Percentiles rank a stretch among this genome's conserved stretches.
Evolutionary conservation across 176 grass and related monocot species (phyloP).

Genomic region (Eremochloa ophiuroides): DNA sequence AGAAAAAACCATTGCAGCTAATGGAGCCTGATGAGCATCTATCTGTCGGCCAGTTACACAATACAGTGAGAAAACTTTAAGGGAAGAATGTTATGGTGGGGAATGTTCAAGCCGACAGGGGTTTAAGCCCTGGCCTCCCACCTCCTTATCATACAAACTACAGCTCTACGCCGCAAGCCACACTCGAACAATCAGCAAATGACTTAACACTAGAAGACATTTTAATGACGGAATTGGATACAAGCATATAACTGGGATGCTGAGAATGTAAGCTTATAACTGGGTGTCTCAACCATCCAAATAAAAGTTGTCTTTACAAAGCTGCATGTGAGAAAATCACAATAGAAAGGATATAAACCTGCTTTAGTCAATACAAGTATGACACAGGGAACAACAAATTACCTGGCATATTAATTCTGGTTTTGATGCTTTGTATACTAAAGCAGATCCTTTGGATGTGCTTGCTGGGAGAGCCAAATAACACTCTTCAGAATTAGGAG

Average conservation of each 20-base stretch:
- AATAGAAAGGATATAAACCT: not conserved
- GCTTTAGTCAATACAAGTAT: not conserved
- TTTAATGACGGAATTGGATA: not conserved
- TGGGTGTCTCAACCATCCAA: not conserved
- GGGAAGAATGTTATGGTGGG: no score
- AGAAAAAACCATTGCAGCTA: slow-evolving; percentile 81
- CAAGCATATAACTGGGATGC: not conserved
- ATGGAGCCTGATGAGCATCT: slow-evolving; percentile 79
- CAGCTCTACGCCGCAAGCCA: not conserved
- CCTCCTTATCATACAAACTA: no score
- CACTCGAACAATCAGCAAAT: not conserved
- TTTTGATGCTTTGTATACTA: slow-evolving; percentile 84
- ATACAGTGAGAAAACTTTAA: not conserved
- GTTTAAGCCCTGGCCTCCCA: no score
- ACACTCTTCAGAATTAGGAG: slow-evolving; percentile 72
- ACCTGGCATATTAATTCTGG: slow-evolving; percentile 97
- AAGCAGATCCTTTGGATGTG: slow-evolving; percentile 79
- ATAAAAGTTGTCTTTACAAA: not conserved
- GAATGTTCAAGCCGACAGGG: no score
- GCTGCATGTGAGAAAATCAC: not conserved
- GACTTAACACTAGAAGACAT: not conserved
- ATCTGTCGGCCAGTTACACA: slow-evolving; percentile 56
- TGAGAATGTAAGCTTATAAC: not conserved
- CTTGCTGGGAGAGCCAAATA: slow-evolving; percentile 91
- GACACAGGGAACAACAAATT: slow-evolving; percentile 1